phyloP scores from a whole-genome alignment of 441 rosid genomes.

The Rhodomyrtus psidioides region DNA sequence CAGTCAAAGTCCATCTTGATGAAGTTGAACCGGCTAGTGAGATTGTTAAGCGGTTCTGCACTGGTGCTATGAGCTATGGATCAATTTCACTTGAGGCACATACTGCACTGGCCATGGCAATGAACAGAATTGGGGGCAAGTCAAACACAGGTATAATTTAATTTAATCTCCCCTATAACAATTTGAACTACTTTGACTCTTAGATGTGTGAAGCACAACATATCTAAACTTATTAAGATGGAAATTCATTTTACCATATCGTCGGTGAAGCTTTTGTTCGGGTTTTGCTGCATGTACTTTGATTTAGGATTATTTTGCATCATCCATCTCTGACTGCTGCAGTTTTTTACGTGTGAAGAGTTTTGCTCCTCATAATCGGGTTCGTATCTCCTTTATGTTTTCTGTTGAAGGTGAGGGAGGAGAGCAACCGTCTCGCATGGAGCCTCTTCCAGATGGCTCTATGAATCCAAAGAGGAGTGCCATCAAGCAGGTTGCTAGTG shows the following conservation, averaged over 20 bases:
- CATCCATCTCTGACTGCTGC: neutral
- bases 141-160: slow-evolving; percentile 79
- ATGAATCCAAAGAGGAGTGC: slow-evolving; percentile 96
- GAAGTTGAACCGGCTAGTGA: slow-evolving; percentile 98
- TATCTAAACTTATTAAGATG: neutral
- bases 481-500: slow-evolving; percentile 99
- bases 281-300: neutral
- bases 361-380: neutral
- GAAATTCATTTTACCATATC: neutral
- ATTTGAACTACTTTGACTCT: neutral
- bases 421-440: slow-evolving; percentile 98
- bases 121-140: slow-evolving; percentile 96
- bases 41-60: slow-evolving; percentile 96
- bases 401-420: slow-evolving; percentile 92
- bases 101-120: slow-evolving; percentile 84
- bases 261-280: neutral
- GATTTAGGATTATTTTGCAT: neutral
- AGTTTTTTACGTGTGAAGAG: neutral
- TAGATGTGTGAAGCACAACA: neutral
- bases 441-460: slow-evolving; percentile 89
- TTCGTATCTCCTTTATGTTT: neutral
- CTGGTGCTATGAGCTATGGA: slow-evolving; percentile 99
- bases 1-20: slow-evolving; percentile 59
- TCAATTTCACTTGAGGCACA: slow-evolving; percentile 98
- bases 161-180: neutral